These are phyloP conservation scores for Pachyrhizus erosus DNA, from an alignment of 306 rosid genomes.

Conservation along the genomic window DNA sequence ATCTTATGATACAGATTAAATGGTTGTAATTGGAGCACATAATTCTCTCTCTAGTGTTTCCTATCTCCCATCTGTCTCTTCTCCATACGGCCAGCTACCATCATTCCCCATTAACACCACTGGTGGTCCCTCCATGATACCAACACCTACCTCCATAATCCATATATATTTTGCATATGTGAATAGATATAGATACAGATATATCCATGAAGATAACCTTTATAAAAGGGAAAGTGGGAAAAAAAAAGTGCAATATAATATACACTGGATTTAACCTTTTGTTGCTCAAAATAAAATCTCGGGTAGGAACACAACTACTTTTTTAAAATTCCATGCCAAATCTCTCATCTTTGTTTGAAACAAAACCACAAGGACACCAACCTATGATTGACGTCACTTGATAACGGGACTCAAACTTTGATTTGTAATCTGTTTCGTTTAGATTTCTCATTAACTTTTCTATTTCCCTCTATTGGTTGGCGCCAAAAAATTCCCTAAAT, in stretches of 20 bases:
- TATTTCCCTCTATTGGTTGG: not conserved
- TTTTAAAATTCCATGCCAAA: not conserved
- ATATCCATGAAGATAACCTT: conserved; percentile 33
- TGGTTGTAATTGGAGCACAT: conserved; percentile 72
- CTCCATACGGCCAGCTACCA: conserved; percentile 67
- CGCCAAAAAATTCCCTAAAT: not conserved
- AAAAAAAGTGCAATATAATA: conserved; percentile 13
- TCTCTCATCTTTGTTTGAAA: not conserved
- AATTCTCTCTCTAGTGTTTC: conserved; percentile 68
- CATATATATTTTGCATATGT: conserved; percentile 42
- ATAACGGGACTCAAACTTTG: not conserved
- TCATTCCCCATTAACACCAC: conserved; percentile 64
- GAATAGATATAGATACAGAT: not conserved
- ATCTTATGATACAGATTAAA: conserved; percentile 67
- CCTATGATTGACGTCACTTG: not conserved
- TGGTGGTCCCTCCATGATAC: conserved; percentile 79
- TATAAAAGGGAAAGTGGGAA: conserved; percentile 24
- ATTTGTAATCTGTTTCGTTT: not conserved
- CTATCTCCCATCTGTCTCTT: conserved; percentile 85
- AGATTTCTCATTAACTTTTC: not conserved
- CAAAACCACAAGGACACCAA: not conserved
- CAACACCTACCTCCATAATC: conserved; percentile 51
- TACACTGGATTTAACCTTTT: conserved; percentile 42
- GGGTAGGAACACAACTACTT: conserved; percentile 13
- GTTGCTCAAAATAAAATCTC: conserved; percentile 20